These are phyloP conservation scores for Penicillium malachiteum DNA, from an alignment of 495 filamentous ascomycete genomes.

Conservation along the genomic window DNA sequence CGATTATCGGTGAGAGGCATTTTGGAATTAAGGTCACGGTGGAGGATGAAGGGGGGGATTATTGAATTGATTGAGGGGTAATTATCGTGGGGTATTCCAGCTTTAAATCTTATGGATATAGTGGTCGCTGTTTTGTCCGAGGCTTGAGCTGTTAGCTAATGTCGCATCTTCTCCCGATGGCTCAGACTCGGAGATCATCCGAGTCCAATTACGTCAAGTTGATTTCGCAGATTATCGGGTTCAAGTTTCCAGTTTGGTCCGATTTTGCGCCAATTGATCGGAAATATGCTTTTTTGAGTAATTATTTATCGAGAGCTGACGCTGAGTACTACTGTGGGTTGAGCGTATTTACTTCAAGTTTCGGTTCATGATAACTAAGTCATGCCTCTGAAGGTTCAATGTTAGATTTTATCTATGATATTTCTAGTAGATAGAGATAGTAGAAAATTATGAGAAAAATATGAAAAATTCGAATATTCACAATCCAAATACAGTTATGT, in stretches of 20 bases:
- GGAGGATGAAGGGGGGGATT: neutral
- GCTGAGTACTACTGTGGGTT: too few relatives aligned
- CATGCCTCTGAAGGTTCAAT: too few relatives aligned
- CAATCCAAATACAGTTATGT: neutral
- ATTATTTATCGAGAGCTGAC: too few relatives aligned
- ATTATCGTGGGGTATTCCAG: neutral
- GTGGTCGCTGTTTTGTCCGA: constrained; percentile 8
- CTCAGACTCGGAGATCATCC: constrained; percentile 12
- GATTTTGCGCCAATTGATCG: neutral
- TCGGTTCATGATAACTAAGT: too few relatives aligned
- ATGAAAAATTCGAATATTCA: neutral
- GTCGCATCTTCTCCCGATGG: constrained; percentile 17
- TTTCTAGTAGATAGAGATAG: too few relatives aligned
- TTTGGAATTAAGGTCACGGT: neutral
- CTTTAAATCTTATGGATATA: neutral
- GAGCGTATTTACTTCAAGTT: too few relatives aligned
- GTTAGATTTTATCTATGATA: too few relatives aligned
- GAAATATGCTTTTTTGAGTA: too few relatives aligned
- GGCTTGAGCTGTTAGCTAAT: neutral
- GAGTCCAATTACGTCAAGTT: constrained; percentile 6
- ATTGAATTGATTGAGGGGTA: neutral
- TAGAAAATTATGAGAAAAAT: neutral
- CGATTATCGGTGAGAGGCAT: constrained; percentile 62
- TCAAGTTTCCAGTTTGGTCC: neutral
- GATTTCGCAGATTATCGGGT: neutral